phyloP scores from a whole-genome alignment of 306 rosid genomes.

The Comarum palustre region DNA sequence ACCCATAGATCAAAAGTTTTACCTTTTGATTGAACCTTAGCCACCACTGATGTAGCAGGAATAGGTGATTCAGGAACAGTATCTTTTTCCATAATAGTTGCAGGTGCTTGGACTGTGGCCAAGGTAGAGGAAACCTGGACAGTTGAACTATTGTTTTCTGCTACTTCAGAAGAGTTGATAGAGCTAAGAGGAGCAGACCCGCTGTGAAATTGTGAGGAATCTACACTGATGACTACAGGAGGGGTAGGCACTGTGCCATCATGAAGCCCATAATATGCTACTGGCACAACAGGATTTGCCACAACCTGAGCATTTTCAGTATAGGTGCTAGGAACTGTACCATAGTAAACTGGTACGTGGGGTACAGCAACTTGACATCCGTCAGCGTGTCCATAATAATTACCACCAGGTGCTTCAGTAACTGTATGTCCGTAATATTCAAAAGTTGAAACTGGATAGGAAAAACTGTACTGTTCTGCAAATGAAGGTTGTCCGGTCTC shows the following conservation, averaged over 20 bases:
- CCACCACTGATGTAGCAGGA: constrained; percentile 41
- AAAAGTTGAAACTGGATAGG: constrained; percentile 52
- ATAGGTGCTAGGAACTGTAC: constrained; percentile 51
- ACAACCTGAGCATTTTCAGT: constrained; percentile 47
- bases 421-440: constrained; percentile 63
- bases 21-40: constrained; percentile 84
- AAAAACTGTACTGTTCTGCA: constrained; percentile 45
- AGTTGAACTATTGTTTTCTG: constrained; percentile 27
- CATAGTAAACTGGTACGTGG: constrained; percentile 60
- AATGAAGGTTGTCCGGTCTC: constrained; percentile 61
- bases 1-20: constrained; percentile 16
- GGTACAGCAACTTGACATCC: constrained; percentile 49
- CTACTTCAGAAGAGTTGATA: constrained; percentile 33
- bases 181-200: constrained; percentile 26
- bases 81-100: constrained; percentile 42
- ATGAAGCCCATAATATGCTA: constrained; percentile 56
- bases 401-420: constrained; percentile 42
- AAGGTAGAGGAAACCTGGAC: constrained; percentile 49
- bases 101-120: constrained; percentile 45
- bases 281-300: constrained; percentile 48
- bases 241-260: constrained; percentile 40
- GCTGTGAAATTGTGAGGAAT: constrained; percentile 23
- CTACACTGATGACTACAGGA: constrained; percentile 31
- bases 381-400: constrained; percentile 56
- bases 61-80: constrained; percentile 29